phyloP scores from a whole-genome alignment of 805 yeast species.

The Yamadazyma tumulicola region DNA sequence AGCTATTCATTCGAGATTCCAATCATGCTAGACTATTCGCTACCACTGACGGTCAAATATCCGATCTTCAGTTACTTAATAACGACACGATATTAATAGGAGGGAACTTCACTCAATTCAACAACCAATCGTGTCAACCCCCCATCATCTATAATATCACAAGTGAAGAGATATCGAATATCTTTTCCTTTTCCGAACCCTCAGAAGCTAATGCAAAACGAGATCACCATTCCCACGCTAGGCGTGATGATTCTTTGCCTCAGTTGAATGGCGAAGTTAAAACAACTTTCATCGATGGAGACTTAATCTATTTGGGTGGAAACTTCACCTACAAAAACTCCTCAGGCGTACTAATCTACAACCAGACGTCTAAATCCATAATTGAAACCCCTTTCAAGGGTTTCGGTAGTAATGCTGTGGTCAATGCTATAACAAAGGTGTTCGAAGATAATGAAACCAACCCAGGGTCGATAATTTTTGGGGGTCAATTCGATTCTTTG shows the following conservation, averaged over 20 bases:
- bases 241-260: too few relatives aligned
- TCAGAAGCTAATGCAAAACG: conserved; percentile 8
- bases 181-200: conserved; percentile 14
- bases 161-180: conserved; percentile 18
- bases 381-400: conserved; percentile 68
- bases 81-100: conserved; percentile 27
- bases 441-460: conserved; percentile 18
- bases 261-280: conserved; percentile 28
- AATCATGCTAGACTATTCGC: conserved; percentile 21
- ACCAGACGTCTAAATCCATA: conserved; percentile 41
- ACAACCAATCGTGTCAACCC: conserved; percentile 19
- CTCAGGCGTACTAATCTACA: conserved; percentile 63
- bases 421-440: conserved; percentile 60
- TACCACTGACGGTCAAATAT: conserved; percentile 27
- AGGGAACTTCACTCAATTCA: conserved; percentile 36
- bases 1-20: conserved; percentile 21
- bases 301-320: conserved; percentile 77
- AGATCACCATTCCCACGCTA: too few relatives aligned
- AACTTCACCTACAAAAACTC: conserved; percentile 52
- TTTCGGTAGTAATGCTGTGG: conserved; percentile 54
- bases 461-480: conserved; percentile 61
- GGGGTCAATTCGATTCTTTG: conserved; percentile 68
- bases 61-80: conserved; percentile 23
- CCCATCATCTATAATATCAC: conserved; percentile 37
- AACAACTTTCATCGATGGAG: conserved; percentile 36